These are phyloP conservation scores for Puccinellia tenuiflora DNA, from an alignment of 176 grass and related monocot genomes.

Conservation along the genomic window DNA sequence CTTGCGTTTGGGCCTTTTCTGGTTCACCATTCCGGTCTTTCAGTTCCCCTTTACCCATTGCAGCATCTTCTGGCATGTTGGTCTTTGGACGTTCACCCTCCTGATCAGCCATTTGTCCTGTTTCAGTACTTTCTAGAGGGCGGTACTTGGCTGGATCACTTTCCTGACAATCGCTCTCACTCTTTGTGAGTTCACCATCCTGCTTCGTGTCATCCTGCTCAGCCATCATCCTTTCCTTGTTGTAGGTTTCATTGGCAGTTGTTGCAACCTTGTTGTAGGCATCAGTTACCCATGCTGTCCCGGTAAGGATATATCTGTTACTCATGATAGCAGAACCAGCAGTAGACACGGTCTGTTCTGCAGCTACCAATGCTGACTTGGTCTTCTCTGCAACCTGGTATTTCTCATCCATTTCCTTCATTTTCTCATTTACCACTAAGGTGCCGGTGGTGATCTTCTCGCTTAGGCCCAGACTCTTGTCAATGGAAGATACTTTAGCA, in stretches of 20 bases:
- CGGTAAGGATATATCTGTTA: conserved; percentile 61
- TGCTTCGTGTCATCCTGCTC: conserved; percentile 25
- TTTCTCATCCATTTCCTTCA: conserved; percentile 87
- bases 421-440: conserved; percentile 64
- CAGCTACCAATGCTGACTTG: conserved; percentile 54
- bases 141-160: neutral
- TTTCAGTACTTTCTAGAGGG: neutral
- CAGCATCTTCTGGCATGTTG: neutral
- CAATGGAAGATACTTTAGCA: conserved; percentile 57
- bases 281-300: conserved; percentile 69
- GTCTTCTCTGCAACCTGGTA: conserved; percentile 92
- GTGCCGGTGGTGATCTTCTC: conserved; percentile 61
- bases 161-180: conserved; percentile 23
- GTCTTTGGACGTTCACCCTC: neutral
- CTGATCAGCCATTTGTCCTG: neutral
- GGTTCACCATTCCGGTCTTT: conserved; percentile 9
- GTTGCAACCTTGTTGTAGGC: conserved; percentile 70
- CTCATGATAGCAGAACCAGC: conserved; percentile 67
- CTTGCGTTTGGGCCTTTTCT: neutral
- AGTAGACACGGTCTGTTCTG: conserved; percentile 70
- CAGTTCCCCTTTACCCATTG: neutral
- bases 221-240: conserved; percentile 40
- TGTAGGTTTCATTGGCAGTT: conserved; percentile 27
- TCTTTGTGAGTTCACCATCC: neutral
- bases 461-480: conserved; percentile 62